These are phyloP conservation scores for Colletotrichum kahawae DNA, from an alignment of 2,329 filamentous ascomycete species.

Conservation along the genomic window DNA sequence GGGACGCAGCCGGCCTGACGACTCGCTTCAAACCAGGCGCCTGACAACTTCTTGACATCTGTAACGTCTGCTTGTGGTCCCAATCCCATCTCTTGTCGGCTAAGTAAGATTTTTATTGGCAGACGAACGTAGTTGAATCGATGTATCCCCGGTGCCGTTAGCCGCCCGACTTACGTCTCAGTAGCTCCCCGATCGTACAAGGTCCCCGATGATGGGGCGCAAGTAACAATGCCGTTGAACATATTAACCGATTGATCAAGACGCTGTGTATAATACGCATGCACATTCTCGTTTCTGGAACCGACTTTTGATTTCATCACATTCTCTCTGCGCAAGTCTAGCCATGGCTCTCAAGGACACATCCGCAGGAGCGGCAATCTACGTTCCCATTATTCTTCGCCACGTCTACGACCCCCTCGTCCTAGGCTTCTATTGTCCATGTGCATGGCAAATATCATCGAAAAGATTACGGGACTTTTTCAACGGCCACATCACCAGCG, in stretches of 20 bases:
- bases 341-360: background rate
- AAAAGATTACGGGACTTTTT: background rate
- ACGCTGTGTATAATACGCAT: background rate
- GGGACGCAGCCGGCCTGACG: background rate
- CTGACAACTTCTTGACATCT: background rate
- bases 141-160: background rate
- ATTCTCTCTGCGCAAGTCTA: background rate
- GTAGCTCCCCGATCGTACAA: background rate
- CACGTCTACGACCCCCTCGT: conserved; percentile 35
- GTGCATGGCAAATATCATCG: conserved; percentile 32
- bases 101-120: background rate
- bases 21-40: background rate
- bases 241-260: background rate
- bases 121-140: background rate
- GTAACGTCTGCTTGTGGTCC: background rate
- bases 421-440: conserved; percentile 36
- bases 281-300: background rate
- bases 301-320: background rate
- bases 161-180: background rate
- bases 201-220: background rate
- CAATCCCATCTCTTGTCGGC: background rate
- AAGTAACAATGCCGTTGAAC: background rate
- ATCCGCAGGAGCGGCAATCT: conserved; percentile 1
- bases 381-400: background rate
- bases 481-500: conserved; percentile 29